phyloP scores from a whole-genome alignment of 805 yeast genomes.

The Candida yuanshanica region DNA sequence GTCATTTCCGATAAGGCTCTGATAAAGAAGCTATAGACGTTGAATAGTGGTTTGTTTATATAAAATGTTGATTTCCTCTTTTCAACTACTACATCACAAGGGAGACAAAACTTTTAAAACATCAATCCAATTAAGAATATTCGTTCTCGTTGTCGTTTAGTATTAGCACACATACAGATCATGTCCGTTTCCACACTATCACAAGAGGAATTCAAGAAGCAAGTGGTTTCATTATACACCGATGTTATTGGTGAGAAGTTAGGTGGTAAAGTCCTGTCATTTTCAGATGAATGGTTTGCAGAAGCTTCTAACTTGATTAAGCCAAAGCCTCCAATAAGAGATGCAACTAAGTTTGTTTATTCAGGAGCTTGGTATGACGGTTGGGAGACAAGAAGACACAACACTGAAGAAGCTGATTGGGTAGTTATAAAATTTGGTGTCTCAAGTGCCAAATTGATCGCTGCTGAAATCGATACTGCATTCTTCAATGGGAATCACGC shows the following conservation, averaged over 20 bases:
- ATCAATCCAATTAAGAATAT: no score
- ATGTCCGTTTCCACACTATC: constrained; percentile 4
- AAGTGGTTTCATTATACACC: constrained; percentile 22
- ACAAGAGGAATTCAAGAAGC: constrained; percentile 20
- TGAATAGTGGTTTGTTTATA: no score
- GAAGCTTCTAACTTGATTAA: constrained; percentile 82
- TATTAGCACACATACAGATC: neutral
- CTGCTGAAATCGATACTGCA: constrained; percentile 89
- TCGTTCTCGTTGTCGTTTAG: no score
- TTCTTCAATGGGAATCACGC: constrained; percentile 95
- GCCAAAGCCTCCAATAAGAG: constrained; percentile 76
- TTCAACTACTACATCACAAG: no score
- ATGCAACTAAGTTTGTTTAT: constrained; percentile 69
- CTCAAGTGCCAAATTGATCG: constrained; percentile 68
- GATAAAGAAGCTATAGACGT: no score
- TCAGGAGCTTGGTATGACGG: constrained; percentile 99
- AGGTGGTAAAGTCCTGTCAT: constrained; percentile 67
- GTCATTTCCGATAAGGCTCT: no score
- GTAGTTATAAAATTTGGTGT: constrained; percentile 82
- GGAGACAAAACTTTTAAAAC: no score
- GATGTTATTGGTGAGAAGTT: constrained; percentile 83
- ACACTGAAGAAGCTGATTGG: constrained; percentile 80
- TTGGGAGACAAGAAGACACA: constrained; percentile 97
- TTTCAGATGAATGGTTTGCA: constrained; percentile 94
- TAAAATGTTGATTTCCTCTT: no score